Base-by-base conservation (phyloP, 805 yeast species). In the Wickerhamiella sergipiensis region DNA sequence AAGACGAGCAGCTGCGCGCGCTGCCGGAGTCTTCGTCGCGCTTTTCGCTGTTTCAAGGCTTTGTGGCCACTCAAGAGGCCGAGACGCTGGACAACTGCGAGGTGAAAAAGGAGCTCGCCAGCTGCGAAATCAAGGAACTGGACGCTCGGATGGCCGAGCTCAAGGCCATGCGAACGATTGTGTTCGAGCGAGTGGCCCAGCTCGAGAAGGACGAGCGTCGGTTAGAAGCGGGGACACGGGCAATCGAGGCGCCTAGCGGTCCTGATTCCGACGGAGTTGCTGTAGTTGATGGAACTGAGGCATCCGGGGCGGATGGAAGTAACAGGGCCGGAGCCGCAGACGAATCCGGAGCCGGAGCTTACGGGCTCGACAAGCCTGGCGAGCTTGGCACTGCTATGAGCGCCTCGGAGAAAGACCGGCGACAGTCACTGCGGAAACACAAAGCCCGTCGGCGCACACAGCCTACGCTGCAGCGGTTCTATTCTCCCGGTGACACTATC, bases 11-110 rank as follows among this genome's bases (percentile, higher is more conserved):
- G 13, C 58, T 83, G 55, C 67, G 84, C 33, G 61, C 66, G 24
- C 43, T 40, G 3, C 43, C 43, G 4, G 43, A 18, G 18, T 12
- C 43, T 8, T 6, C n/a, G 6, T 18, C 43, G 15, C 50, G 50
- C 33, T 77, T 76, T 55, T 77, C 87, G 2, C 64, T 83, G 21
- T 81, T 75, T 59, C 89, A 83, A 63, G 88, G 89, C 1, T 81
- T 83, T 60, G 71, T 72, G 58, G 85, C 86, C 3, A 69, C 77
- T 0, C 49, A 22, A 10, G 66, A 53, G 44, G 58, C 53, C 55
- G 57, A 50, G 47, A 65, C 59, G 48, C 64, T 81, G 55, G 82
- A 79, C 52, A 63, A 77, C 17, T 62, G 80, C 52, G 82, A 79
- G 55, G 72, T 83, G 23, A 74, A 83, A 48, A 81, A 83, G 61